phyloP scores from a whole-genome alignment of 2,329 filamentous ascomycete genomes.

The Epichloe amarillans region DNA sequence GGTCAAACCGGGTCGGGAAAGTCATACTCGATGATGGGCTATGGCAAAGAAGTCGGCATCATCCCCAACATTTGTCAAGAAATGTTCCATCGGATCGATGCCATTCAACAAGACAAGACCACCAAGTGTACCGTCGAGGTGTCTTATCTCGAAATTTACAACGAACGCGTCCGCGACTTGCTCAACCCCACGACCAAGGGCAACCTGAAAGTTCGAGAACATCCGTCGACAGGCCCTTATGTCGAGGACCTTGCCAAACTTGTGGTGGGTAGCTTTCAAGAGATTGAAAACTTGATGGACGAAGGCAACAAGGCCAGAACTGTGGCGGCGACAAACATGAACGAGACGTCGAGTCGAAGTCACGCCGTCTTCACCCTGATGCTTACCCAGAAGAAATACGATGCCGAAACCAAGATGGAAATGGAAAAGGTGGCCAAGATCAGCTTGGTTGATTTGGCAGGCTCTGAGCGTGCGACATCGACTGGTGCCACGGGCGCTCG shows the following conservation, averaged over 20 bases:
- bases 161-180: slow-evolving; percentile 89
- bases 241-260: slow-evolving; percentile 96
- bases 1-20: slow-evolving; percentile 97
- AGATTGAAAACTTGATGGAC: slow-evolving; percentile 97
- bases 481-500: slow-evolving; percentile 92
- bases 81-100: slow-evolving; percentile 81
- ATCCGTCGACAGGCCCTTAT: slow-evolving; percentile 93
- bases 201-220: slow-evolving; percentile 92
- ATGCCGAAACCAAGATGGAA: slow-evolving; percentile 88
- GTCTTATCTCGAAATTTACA: slow-evolving; percentile 98
- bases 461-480: slow-evolving; percentile 92
- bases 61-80: slow-evolving; percentile 95
- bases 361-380: slow-evolving; percentile 97
- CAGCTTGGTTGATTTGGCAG: slow-evolving; percentile 91
- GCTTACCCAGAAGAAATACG: slow-evolving; percentile 83
- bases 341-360: slow-evolving; percentile 95
- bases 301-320: slow-evolving; percentile 98
- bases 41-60: slow-evolving; percentile 87
- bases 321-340: slow-evolving; percentile 98
- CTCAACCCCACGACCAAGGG: slow-evolving; percentile 92
- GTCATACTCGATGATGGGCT: slow-evolving; percentile 99
- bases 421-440: slow-evolving; percentile 98
- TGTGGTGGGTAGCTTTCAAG: slow-evolving; percentile 81
- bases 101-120: slow-evolving; percentile 58
- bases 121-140: slow-evolving; percentile 89